Conservation (phyloP, 768 basidiomycete species). For the Boletus sp. region DNA sequence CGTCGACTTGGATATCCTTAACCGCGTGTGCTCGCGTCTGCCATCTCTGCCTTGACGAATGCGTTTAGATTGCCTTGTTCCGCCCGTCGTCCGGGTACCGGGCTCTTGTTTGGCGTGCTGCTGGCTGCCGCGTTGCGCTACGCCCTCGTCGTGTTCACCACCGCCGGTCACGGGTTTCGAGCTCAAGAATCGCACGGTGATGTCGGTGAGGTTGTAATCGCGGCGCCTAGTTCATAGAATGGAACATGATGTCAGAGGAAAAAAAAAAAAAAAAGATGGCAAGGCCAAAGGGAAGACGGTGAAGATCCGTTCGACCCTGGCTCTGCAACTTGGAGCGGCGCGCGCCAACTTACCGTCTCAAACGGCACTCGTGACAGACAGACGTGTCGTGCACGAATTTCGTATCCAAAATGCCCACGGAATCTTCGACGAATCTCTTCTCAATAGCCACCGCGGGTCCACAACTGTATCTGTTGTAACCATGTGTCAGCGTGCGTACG, state of each 20-base stretch:
- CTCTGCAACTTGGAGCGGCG: conserved; percentile 5
- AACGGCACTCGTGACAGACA: conserved; percentile 61
- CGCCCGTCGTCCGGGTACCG: conserved; percentile 40
- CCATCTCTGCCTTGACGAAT: conserved; percentile 54
- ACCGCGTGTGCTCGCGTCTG: conserved; percentile 45
- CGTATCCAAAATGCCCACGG: conserved; percentile 30
- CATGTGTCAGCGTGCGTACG: conserved; percentile 18
- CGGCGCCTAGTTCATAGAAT: conserved; percentile 28
- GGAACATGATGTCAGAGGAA: conserved; percentile 16
- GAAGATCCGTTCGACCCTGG: conserved; percentile 5
- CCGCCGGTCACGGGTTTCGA: conserved; percentile 32
- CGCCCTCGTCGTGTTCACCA: conserved; percentile 23
- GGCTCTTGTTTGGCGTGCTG: conserved; percentile 29
- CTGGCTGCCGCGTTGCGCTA: conserved; percentile 23
- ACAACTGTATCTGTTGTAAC: conserved; percentile 49
- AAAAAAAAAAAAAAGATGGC: conserved; percentile 1
- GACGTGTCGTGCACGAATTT: conserved; percentile 48
- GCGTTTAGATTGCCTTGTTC: conserved; percentile 67
- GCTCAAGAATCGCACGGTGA: conserved; percentile 52
- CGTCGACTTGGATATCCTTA: conserved; percentile 61
- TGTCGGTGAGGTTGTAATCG: conserved; percentile 59
- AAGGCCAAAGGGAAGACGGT: not conserved
- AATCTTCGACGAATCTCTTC: conserved; percentile 30
- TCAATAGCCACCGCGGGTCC: conserved; percentile 54
- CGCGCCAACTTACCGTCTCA: conserved; percentile 46